A percentile compares a stretch with the other conserved stretches of the same genome.
Evolutionary conservation across 345 rosid genomes (phyloP).

Genomic region (Chamaenerion angustifolium): DNA sequence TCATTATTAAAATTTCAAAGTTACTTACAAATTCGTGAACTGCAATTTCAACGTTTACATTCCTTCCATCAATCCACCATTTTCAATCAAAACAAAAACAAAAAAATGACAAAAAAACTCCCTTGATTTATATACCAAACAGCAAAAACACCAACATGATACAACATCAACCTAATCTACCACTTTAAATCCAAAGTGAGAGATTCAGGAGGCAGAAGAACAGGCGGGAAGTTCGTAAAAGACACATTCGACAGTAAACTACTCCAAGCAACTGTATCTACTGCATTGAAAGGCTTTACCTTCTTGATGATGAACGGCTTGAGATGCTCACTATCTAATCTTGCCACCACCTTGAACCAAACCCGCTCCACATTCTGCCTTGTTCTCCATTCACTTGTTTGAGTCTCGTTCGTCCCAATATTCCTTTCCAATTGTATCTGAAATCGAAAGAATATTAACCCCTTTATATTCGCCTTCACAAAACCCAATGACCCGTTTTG

Average conservation of each 20-base stretch:
- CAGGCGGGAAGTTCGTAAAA: slow-evolving; percentile 60
- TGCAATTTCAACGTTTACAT: no score
- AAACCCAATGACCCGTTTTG: slow-evolving; percentile 17
- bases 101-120: no score
- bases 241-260: slow-evolving; percentile 55
- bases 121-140: no score
- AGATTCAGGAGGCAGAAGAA: slow-evolving; percentile 65
- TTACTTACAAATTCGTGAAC: no score
- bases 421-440: slow-evolving; percentile 49
- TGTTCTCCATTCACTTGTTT: slow-evolving; percentile 45
- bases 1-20: no score
- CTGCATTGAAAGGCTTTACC: slow-evolving; percentile 41
- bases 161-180: slow-evolving; percentile 22
- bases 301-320: slow-evolving; percentile 33
- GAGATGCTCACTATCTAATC: slow-evolving; percentile 41
- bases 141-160: slow-evolving; percentile 6
- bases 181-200: slow-evolving; percentile 74
- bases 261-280: slow-evolving; percentile 59
- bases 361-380: slow-evolving; percentile 42
- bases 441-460: slow-evolving; percentile 32
- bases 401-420: slow-evolving; percentile 17
- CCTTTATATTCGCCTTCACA: slow-evolving; percentile 31
- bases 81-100: no score
- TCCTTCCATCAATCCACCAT: no score
- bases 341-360: slow-evolving; percentile 52